A percentile compares a stretch with the other conserved stretches of the same genome.
phyloP scores from a whole-genome alignment of 768 basidiomycete species.

The Suillus spraguei region DNA sequence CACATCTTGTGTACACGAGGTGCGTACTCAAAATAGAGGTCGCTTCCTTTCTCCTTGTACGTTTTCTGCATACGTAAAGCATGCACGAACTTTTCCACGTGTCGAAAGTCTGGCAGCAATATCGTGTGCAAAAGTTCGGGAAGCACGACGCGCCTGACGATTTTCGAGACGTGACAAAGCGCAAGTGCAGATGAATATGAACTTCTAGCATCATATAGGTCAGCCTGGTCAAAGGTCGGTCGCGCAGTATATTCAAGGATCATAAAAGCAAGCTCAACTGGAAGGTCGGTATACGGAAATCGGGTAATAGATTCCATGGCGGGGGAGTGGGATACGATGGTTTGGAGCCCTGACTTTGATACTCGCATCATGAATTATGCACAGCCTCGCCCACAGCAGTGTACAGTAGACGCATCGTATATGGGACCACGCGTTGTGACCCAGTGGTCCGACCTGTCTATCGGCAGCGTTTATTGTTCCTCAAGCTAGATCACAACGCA shows the following conservation, averaged over 20 bases:
- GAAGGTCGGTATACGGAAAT: constrained; percentile 29
- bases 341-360: background rate
- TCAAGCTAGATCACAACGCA: background rate
- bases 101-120: constrained; percentile 23
- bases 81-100: constrained; percentile 29
- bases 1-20: constrained; percentile 37
- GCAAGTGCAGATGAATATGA: constrained; percentile 29
- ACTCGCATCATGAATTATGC: background rate
- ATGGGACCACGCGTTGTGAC: constrained; percentile 14
- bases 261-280: constrained; percentile 38
- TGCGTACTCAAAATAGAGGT: constrained; percentile 36
- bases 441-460: background rate
- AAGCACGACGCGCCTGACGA: constrained; percentile 38
- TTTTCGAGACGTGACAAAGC: constrained; percentile 37
- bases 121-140: constrained; percentile 43
- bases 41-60: constrained; percentile 15
- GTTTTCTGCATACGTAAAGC: constrained; percentile 32
- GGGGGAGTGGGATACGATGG: background rate
- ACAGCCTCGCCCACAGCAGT: background rate
- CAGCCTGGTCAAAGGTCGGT: constrained; percentile 19
- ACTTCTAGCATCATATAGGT: constrained; percentile 6
- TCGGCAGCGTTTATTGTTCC: background rate
- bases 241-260: constrained; percentile 35
- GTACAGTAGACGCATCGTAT: background rate
- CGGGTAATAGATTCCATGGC: background rate